phyloP scores from a whole-genome alignment of 768 basidiomycete species.

The Suillus subaureus region DNA sequence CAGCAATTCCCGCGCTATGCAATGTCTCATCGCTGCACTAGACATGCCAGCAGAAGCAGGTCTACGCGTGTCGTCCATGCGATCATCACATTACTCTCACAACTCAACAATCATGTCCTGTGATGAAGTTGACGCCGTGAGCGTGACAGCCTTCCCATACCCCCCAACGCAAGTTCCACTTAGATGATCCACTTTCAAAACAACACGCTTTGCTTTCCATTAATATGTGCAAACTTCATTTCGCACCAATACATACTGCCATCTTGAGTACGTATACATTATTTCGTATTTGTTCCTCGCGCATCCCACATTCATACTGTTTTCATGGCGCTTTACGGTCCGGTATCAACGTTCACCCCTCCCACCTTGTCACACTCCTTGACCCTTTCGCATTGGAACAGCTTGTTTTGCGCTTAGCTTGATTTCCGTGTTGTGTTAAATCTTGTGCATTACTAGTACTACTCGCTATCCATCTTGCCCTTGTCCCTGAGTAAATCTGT shows the following conservation, averaged over 20 bases:
- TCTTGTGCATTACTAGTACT: constrained; percentile 10
- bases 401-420: constrained; percentile 10
- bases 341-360: constrained; percentile 6
- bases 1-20: constrained; percentile 56
- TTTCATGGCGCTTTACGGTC: constrained; percentile 5
- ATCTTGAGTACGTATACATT: constrained; percentile 19
- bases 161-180: constrained; percentile 25
- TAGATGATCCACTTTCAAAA: constrained; percentile 11
- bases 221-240: constrained; percentile 5
- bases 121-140: constrained; percentile 29
- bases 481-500: not conserved
- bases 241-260: constrained; percentile 11
- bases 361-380: constrained; percentile 14
- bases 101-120: constrained; percentile 21
- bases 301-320: not conserved
- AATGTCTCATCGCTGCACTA: constrained; percentile 70
- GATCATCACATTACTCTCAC: constrained; percentile 46
- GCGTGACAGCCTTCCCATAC: constrained; percentile 31
- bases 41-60: constrained; percentile 49
- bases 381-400: constrained; percentile 10
- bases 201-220: not conserved
- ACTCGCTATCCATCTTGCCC: not conserved
- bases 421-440: constrained; percentile 10
- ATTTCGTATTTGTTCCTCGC: not conserved
- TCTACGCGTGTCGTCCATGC: constrained; percentile 60